Conservation (phyloP, 345 rosid genomes). For the Lepidium aucheri region DNA sequence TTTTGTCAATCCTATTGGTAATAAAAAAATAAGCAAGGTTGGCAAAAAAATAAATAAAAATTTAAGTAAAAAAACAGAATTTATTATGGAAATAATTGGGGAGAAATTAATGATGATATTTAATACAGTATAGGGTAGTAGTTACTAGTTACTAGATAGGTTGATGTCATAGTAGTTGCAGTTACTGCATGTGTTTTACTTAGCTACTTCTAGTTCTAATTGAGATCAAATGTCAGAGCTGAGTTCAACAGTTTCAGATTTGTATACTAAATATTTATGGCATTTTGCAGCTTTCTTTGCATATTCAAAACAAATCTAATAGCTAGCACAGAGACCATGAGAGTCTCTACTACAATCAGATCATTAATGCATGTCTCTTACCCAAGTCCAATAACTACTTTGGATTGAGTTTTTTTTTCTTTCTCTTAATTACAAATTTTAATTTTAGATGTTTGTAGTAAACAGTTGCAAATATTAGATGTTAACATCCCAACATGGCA, state of each 20-base stretch:
- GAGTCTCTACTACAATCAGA: background rate
- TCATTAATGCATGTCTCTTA: background rate
- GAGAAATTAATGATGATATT: slow-evolving; percentile 9
- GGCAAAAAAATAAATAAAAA: too few relatives aligned
- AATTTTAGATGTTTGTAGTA: background rate
- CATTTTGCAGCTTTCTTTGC: background rate
- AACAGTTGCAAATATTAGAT: background rate
- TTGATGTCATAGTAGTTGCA: slow-evolving; percentile 13
- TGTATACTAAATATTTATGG: background rate
- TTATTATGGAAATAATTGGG: background rate
- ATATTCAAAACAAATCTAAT: background rate
- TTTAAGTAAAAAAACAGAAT: background rate
- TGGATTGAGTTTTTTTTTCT: too few relatives aligned
- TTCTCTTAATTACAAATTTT: background rate
- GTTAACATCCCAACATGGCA: background rate
- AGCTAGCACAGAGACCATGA: background rate
- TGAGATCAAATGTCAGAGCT: background rate
- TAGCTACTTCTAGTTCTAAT: background rate
- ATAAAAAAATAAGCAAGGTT: too few relatives aligned
- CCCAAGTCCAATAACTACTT: too few relatives aligned
- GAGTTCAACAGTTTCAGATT: background rate
- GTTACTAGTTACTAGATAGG: background rate
- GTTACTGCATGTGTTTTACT: slow-evolving; percentile 12
- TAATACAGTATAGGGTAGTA: background rate
- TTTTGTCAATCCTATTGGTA: too few relatives aligned